Conservation (phyloP, 2,329 filamentous ascomycete species). For the Aspergillus sp. region DNA sequence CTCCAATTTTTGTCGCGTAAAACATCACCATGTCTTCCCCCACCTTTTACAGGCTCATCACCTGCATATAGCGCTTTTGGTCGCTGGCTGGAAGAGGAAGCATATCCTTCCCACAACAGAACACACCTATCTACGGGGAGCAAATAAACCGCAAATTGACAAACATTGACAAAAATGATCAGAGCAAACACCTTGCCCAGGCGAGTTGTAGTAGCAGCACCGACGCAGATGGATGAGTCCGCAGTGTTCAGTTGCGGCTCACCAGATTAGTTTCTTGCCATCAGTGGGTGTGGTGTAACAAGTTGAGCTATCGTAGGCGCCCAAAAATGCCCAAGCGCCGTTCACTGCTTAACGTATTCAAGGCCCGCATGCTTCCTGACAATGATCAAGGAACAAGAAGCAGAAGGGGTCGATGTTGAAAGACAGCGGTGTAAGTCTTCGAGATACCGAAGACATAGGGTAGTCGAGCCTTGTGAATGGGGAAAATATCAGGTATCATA, state of each 20-base stretch:
- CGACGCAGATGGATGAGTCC: neutral
- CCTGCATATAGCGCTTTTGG: conserved; percentile 5
- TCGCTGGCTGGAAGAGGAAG: conserved; percentile 5
- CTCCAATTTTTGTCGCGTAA: neutral
- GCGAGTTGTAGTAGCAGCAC: neutral
- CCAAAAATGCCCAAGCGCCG: neutral
- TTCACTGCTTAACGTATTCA: neutral
- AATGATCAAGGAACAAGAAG: neutral
- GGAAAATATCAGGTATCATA: neutral
- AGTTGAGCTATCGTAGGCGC: neutral
- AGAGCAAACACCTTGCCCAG: conserved; percentile 8
- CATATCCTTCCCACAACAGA: conserved; percentile 17
- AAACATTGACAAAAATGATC: conserved; percentile 4
- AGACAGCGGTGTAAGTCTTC: neutral
- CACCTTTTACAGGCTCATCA: neutral
- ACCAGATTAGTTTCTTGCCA: neutral
- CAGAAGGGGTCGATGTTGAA: neutral
- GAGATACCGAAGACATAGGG: neutral
- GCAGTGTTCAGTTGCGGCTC: neutral
- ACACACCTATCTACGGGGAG: conserved; percentile 42
- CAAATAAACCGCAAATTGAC: conserved; percentile 12
- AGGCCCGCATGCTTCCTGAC: neutral
- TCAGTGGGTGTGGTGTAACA: neutral
- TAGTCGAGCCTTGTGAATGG: neutral
- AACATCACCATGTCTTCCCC: neutral